phyloP scores from a whole-genome alignment of 345 rosid species.

The Boechera divaricarpa region DNA sequence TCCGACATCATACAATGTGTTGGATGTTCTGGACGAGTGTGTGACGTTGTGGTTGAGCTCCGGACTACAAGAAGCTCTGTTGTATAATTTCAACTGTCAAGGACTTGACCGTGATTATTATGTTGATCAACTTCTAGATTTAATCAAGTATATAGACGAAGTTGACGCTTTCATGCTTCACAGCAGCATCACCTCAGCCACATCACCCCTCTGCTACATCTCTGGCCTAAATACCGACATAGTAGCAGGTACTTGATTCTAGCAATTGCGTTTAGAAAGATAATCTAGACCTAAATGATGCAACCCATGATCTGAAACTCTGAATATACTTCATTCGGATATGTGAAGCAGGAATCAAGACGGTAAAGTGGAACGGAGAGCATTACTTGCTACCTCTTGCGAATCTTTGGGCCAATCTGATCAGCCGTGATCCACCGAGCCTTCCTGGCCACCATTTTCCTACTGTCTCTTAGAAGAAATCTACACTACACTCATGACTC shows the following conservation, averaged over 20 bases:
- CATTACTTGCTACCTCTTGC: slow-evolving; percentile 68
- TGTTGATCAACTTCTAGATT: slow-evolving; percentile 50
- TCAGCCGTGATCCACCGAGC: slow-evolving; percentile 62
- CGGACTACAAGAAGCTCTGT: slow-evolving; percentile 73
- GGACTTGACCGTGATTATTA: slow-evolving; percentile 33
- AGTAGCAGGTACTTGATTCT: slow-evolving; percentile 59
- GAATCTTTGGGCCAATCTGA: slow-evolving; percentile 85
- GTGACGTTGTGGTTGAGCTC: slow-evolving; percentile 69
- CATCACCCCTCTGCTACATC: slow-evolving; percentile 61
- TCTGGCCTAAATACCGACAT: slow-evolving; percentile 56
- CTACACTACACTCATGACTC: slow-evolving; percentile 1
- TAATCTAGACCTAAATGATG: background rate
- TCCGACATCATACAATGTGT: slow-evolving; percentile 41
- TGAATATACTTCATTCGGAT: background rate
- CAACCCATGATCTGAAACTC: no score
- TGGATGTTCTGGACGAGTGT: slow-evolving; percentile 65
- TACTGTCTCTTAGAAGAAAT: slow-evolving; percentile 11
- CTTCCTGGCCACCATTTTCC: slow-evolving; percentile 41
- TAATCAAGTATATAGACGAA: slow-evolving; percentile 54
- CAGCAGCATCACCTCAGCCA: slow-evolving; percentile 40
- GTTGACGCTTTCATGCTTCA: slow-evolving; percentile 53
- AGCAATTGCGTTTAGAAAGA: slow-evolving; percentile 3
- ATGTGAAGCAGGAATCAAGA: slow-evolving; percentile 61
- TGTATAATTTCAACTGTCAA: slow-evolving; percentile 47
- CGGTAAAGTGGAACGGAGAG: slow-evolving; percentile 63